These are phyloP conservation scores for Fusarium sp. DNA, from an alignment of 2,329 filamentous ascomycete species.

Conservation along the genomic window DNA sequence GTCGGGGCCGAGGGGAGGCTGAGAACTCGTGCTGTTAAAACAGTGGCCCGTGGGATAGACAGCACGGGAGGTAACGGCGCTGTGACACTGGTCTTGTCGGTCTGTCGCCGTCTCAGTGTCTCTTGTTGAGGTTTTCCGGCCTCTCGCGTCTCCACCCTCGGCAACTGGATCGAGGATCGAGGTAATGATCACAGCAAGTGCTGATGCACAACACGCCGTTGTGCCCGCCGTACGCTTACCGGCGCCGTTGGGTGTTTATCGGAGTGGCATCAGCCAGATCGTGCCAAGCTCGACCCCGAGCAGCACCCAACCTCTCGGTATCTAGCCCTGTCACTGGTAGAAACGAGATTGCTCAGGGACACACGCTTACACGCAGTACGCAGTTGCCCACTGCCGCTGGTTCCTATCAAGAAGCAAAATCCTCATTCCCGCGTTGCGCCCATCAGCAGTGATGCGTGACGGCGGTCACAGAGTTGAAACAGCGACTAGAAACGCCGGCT, in stretches of 20 bases:
- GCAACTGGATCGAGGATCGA: slow-evolving; percentile 7
- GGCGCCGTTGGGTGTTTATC: slow-evolving; percentile 13
- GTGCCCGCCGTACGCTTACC: background rate
- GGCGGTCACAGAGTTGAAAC: slow-evolving; percentile 41
- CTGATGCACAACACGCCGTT: background rate
- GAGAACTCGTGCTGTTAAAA: background rate
- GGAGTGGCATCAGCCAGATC: slow-evolving; percentile 29
- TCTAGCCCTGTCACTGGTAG: slow-evolving; percentile 13
- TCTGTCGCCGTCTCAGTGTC: slow-evolving; percentile 16
- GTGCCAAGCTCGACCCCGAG: slow-evolving; percentile 20
- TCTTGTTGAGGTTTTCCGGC: background rate
- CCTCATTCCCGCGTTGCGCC: slow-evolving; percentile 9
- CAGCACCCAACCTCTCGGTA: slow-evolving; percentile 31
- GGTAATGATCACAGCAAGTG: background rate
- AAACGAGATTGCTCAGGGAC: slow-evolving; percentile 15
- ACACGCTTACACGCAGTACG: background rate
- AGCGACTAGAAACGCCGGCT: slow-evolving; percentile 24
- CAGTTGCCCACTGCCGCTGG: background rate
- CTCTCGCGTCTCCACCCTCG: slow-evolving; percentile 5
- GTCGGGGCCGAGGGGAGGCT: background rate
- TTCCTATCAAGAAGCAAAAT: slow-evolving; percentile 2
- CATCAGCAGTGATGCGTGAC: slow-evolving; percentile 9
- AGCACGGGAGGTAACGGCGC: slow-evolving; percentile 11
- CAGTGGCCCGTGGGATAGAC: background rate
- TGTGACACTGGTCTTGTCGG: slow-evolving; percentile 26